Base-by-base conservation (phyloP, 2,329 filamentous ascomycete genomes). In the Saccharata proteae region DNA sequence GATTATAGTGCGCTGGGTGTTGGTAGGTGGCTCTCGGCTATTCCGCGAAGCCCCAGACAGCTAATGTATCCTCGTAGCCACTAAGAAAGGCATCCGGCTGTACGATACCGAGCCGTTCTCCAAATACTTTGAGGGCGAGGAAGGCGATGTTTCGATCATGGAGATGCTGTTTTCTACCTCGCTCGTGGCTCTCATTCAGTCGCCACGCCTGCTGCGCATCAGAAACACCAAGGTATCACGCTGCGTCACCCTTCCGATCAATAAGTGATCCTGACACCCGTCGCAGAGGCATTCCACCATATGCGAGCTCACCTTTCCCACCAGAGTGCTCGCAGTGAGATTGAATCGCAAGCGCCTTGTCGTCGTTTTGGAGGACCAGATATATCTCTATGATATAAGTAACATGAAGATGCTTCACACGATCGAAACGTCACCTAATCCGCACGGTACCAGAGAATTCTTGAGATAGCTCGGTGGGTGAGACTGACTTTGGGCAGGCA, bases 81-180 rank as follows among this genome's bases (percentile, higher is more conserved):
- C 90, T 39, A 83, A 83, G 25, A 85, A 80, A 59, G 90, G 90
- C 40, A 94, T 96, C 56, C 82, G 86, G 43, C 88, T 94, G 50
- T 98, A 93, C 60, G 88, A 85, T 43, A 96, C 88, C 42, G 90
- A 96, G 44, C 88, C 90, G 0, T 98, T 96, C 56, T 79, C 80
- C 45, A 90, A 93, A 59, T 85, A 86, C 51, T 94, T 90, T 58
- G 88, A 86, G 54, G 90, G 83, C 49, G 82, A 88, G 53, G 85
- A 96, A 52, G 84, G 83, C 38, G 93, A 96, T 56, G 88, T 98
- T 33, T 81, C 85, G 27, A 85, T 94, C 42, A 79, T 96, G 48
- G 90, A 98, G 64, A 96, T 96, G 86, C 75, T 98, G 42, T 98
- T 98, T 59, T 94, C 88, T 18, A 96, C 90, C 18, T 96, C 90